These are phyloP conservation scores for Talaromyces nanjingensis DNA, from an alignment of 495 filamentous ascomycete genomes.

Conservation along the genomic window DNA sequence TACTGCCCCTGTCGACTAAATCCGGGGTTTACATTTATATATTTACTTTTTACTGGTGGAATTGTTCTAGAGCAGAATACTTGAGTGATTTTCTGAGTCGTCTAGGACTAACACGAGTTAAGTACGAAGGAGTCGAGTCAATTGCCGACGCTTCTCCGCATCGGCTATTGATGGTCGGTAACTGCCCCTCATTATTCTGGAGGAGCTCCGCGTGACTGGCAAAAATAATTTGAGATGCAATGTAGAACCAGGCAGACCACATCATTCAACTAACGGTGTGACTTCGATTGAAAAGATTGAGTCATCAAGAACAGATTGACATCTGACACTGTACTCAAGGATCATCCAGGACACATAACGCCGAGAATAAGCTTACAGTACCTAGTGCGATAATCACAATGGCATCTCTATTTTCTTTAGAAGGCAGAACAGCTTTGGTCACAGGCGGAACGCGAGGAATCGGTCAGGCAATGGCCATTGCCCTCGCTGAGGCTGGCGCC, in stretches of 20 bases:
- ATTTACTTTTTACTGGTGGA: not conserved
- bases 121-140: not conserved
- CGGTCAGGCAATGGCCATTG: conserved; percentile 75
- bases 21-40: no score
- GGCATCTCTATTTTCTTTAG: conserved; percentile 38
- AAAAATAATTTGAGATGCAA: not conserved
- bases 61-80: not conserved
- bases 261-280: not conserved
- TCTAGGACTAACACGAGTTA: no score
- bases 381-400: conserved; percentile 4
- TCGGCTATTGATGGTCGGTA: conserved; percentile 4
- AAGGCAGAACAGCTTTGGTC: conserved; percentile 65
- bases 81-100: not conserved
- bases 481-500: conserved; percentile 75
- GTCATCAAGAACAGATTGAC: not conserved
- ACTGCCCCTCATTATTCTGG: not conserved
- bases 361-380: not conserved
- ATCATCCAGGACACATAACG: not conserved
- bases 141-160: conserved; percentile 7
- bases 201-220: not conserved
- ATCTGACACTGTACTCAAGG: not conserved
- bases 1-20: no score
- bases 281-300: not conserved
- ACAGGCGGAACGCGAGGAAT: conserved; percentile 88
- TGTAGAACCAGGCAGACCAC: not conserved